Conservation (phyloP, 2,329 filamentous ascomycete genomes). For the Xylariales sp. region DNA sequence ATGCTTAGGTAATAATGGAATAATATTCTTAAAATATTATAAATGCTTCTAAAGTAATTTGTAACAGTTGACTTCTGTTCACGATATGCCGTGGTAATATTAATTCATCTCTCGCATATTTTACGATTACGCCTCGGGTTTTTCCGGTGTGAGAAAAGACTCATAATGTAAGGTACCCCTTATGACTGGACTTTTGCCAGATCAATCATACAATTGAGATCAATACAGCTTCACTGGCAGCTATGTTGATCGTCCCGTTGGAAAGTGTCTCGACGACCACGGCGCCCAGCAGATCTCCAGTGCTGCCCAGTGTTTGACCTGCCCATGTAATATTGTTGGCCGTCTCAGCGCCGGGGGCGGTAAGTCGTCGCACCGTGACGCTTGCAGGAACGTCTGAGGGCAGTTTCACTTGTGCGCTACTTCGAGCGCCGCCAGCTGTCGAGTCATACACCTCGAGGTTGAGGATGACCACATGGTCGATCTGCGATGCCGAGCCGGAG, state of each 20-base stretch:
- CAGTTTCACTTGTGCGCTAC: background rate
- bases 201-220: no score
- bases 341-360: background rate
- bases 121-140: no score
- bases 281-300: background rate
- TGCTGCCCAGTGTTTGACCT: background rate
- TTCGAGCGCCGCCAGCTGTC: background rate
- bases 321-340: slow-evolving; percentile 1
- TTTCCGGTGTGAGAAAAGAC: no score
- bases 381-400: background rate
- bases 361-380: background rate
- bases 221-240: slow-evolving; percentile 2
- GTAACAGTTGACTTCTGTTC: no score
- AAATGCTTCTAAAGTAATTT: no score
- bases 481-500: slow-evolving; percentile 1
- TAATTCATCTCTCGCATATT: no score
- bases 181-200: no score
- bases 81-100: no score
- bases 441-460: slow-evolving; percentile 15
- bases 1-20: no score
- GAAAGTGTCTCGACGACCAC: background rate
- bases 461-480: slow-evolving; percentile 9
- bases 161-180: no score
- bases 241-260: background rate
- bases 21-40: no score